A percentile compares a stretch with the other conserved stretches of the same genome.
Conservation (phyloP, 805 yeast genomes). For the Yueomyces sp. region DNA sequence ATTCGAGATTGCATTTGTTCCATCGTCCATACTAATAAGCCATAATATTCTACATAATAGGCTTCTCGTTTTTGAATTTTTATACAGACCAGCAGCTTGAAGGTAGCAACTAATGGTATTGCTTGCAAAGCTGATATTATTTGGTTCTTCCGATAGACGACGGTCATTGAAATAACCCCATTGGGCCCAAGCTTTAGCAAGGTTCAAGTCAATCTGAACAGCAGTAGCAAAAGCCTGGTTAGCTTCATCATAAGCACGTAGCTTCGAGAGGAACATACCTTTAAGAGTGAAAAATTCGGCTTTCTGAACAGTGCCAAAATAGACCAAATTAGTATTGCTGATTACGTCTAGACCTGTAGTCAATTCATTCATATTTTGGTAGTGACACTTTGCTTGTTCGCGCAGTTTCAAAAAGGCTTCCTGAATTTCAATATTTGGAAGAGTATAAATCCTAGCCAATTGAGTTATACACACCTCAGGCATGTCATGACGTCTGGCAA, state of each 20-base stretch:
- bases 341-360: constrained; percentile 95
- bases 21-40: constrained; percentile 85
- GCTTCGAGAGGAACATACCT: constrained; percentile 92
- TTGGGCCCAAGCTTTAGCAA: constrained; percentile 99
- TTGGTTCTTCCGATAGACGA: constrained; percentile 71
- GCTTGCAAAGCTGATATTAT: constrained; percentile 71
- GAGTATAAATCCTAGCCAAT: constrained; percentile 80
- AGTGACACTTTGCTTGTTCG: constrained; percentile 96
- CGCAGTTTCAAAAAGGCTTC: constrained; percentile 92
- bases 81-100: constrained; percentile 95
- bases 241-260: constrained; percentile 86
- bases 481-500: constrained; percentile 93
- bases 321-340: constrained; percentile 88
- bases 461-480: constrained; percentile 93
- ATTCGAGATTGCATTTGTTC: constrained; percentile 61
- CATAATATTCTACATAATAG: constrained; percentile 81
- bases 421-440: constrained; percentile 96
- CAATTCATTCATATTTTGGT: constrained; percentile 79
- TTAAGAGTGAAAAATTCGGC: constrained; percentile 95
- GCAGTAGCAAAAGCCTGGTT: constrained; percentile 97
- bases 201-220: constrained; percentile 83
- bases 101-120: constrained; percentile 92
- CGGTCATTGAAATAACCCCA: constrained; percentile 96
- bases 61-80: constrained; percentile 81
- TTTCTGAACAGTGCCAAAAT: constrained; percentile 93